Base-by-base conservation (phyloP, 768 basidiomycete species). In the Tylopilus sp. region DNA sequence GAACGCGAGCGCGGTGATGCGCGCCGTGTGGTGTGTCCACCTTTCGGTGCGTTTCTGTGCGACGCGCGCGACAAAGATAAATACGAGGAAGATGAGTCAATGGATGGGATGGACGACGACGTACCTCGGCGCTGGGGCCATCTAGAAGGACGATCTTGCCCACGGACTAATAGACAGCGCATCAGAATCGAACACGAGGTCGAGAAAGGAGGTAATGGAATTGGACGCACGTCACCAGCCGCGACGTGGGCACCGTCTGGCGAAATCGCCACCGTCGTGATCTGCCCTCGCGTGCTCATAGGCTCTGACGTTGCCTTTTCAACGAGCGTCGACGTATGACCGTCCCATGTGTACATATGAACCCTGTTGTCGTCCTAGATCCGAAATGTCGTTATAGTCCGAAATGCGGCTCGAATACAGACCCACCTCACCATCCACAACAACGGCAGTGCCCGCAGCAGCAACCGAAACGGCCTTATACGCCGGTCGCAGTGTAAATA, bases 11-110 rank as follows among this genome's bases (percentile, higher is more conserved):
- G 89, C 82, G 58, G 85, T 80, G 53, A 98, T 80, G 25, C 91
- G 84, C 1, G 83, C 90, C 9, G 85, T 77, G 71, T 98, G 95
- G 74, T 85, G 82, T 8, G 88, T 80, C 95, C 95, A 98, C 50
- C 83, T 82, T 3, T 83, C 77, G 35, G 86, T 87, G 52, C 86
- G 73, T 57, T 79, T 58, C 87, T 89, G 60, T 23, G 50, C 2
- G 36, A 25, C n/a, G n/a, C n/a, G n/a, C n/a, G n/a, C n/a, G 31
- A 31, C n/a, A 31, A 3, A 3, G 13, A 22, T 7, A 17, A 25
- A 1, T 18, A 25, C 6, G 26, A 10, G 12, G 40, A 31, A 6
- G 33, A 36, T 5, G 22, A 12, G 18, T 17, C 17, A 6, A 15
- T 12, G 11, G 10, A 20, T 10, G 8, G 5, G 6, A 18, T 21